Percentiles rank a stretch among this genome's conserved stretches.
These are phyloP conservation scores for Geum urbanum DNA, from an alignment of 306 rosid genomes.

Conservation along the genomic window DNA sequence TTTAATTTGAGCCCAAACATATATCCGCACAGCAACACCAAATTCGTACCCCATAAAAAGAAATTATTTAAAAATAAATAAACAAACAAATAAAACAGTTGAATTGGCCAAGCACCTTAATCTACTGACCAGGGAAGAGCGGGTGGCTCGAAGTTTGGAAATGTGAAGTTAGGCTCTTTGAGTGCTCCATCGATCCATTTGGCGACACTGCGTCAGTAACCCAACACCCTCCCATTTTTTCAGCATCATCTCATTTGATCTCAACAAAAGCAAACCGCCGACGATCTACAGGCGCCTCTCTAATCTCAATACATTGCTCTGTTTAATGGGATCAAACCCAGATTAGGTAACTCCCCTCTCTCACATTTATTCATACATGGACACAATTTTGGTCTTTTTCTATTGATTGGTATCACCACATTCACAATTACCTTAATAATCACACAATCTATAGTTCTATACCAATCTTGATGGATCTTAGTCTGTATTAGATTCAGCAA, in stretches of 20 bases:
- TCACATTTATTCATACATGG: background rate
- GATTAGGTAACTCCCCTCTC: background rate
- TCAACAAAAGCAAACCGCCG: background rate
- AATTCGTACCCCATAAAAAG: too few relatives aligned
- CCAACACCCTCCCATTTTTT: background rate
- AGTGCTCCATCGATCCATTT: background rate
- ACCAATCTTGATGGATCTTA: background rate
- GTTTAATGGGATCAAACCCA: slow-evolving; percentile 1
- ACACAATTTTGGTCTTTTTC: background rate
- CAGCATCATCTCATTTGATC: background rate
- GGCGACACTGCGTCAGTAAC: background rate
- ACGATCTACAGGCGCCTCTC: background rate
- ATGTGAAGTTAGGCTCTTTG: background rate
- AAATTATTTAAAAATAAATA: too few relatives aligned
- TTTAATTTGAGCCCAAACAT: too few relatives aligned
- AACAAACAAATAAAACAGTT: too few relatives aligned
- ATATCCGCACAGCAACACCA: too few relatives aligned
- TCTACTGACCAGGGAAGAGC: background rate
- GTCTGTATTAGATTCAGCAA: background rate
- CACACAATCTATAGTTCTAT: background rate
- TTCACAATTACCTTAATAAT: background rate
- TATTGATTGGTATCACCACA: background rate
- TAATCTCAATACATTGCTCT: too few relatives aligned
- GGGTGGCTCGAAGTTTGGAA: background rate
- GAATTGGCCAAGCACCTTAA: too few relatives aligned